Evolutionary conservation across 1,284 basidiomycete species (phyloP).

Genomic region (Schizophyllum commune): DNA sequence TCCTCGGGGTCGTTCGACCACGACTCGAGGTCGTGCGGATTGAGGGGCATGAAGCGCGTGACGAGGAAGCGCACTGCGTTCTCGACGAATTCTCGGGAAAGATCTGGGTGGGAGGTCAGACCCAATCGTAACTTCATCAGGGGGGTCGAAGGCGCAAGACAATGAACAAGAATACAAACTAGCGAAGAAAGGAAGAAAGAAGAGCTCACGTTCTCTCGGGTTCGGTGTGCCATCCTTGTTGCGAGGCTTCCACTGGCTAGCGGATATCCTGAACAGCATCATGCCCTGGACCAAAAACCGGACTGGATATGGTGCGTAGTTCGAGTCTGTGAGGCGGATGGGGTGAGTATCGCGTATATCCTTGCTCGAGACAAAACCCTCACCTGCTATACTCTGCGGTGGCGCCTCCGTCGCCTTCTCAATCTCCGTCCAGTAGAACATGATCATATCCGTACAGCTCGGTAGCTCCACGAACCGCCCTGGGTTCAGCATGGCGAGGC

Average conservation of each 20-base stretch:
- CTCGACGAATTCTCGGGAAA: slow-evolving; percentile 70
- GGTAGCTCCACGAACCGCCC: slow-evolving; percentile 58
- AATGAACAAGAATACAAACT: not conserved
- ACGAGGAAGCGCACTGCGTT: slow-evolving; percentile 74
- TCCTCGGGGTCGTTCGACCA: slow-evolving; percentile 86
- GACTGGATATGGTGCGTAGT: slow-evolving; percentile 59
- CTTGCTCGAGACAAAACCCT: not conserved
- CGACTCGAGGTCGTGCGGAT: slow-evolving; percentile 66
- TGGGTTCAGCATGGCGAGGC: slow-evolving; percentile 56
- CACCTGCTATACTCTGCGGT: slow-evolving; percentile 44
- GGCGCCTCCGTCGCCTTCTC: slow-evolving; percentile 50
- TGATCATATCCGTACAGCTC: slow-evolving; percentile 53
- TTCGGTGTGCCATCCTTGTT: slow-evolving; percentile 54
- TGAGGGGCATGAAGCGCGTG: slow-evolving; percentile 77
- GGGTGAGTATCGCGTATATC: not conserved
- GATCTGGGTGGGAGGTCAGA: slow-evolving; percentile 33
- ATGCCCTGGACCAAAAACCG: slow-evolving; percentile 81
- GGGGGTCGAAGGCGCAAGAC: not conserved
- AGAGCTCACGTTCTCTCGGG: slow-evolving; percentile 39
- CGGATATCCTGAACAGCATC: slow-evolving; percentile 81
- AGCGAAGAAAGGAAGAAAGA: not conserved
- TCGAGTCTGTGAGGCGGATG: slow-evolving; percentile 32
- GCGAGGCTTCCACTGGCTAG: slow-evolving; percentile 63
- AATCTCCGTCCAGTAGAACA: slow-evolving; percentile 75
- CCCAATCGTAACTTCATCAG: not conserved